phyloP scores from a whole-genome alignment of 371 early-diverging fungal genomes.

The Rhizomucor pusillus region DNA sequence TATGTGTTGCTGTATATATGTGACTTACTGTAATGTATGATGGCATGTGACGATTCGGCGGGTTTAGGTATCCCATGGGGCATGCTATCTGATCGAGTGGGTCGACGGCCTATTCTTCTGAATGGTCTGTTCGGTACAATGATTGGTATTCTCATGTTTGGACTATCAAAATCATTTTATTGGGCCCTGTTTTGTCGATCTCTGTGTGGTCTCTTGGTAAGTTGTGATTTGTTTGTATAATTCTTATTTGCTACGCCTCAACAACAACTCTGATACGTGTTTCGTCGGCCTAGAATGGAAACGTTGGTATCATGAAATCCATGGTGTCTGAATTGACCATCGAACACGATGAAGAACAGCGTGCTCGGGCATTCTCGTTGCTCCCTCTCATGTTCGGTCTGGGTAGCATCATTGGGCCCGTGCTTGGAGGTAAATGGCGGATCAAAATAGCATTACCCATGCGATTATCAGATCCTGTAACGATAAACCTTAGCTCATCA shows the following conservation, averaged over 20 bases:
- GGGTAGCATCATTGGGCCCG: conserved; percentile 66
- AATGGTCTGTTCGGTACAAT: conserved; percentile 77
- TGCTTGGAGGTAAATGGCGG: conserved; percentile 57
- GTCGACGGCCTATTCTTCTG: conserved; percentile 76
- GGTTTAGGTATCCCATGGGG: conserved; percentile 56
- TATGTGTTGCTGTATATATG: background rate
- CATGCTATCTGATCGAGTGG: conserved; percentile 63
- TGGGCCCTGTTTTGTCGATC: conserved; percentile 69
- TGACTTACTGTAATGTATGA: background rate
- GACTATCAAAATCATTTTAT: conserved; percentile 61
- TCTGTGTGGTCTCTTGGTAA: conserved; percentile 68
- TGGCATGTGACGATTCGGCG: background rate
- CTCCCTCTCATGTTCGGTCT: conserved; percentile 56
- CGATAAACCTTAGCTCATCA: background rate
- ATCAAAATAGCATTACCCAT: background rate
- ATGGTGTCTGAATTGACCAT: conserved; percentile 84
- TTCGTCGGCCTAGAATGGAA: conserved; percentile 58
- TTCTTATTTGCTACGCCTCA: background rate
- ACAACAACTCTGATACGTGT: background rate
- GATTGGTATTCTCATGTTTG: conserved; percentile 69
- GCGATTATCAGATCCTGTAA: background rate
- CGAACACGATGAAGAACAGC: conserved; percentile 28
- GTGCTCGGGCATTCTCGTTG: conserved; percentile 54
- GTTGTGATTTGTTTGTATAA: background rate
- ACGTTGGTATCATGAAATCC: conserved; percentile 84